phyloP scores from a whole-genome alignment of 345 rosid species.

The Eucalyptus urophylla region DNA sequence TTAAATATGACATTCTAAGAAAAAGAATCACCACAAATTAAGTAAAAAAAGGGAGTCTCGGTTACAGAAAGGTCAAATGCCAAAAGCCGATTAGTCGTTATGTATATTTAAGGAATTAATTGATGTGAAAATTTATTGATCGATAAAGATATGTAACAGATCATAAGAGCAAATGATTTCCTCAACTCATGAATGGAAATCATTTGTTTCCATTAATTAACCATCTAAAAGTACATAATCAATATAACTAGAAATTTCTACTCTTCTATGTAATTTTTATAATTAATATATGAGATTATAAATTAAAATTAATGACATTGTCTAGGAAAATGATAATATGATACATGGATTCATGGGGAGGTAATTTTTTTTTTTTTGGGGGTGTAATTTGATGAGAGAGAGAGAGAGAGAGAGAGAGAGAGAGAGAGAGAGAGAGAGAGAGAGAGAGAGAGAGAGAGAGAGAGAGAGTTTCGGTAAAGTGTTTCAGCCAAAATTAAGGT shows the following conservation, averaged over 20 bases:
- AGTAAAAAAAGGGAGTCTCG: neutral
- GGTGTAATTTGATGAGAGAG: too few relatives aligned
- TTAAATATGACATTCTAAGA: neutral
- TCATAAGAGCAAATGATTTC: neutral
- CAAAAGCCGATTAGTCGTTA: neutral
- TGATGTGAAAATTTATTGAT: neutral
- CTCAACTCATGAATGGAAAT: neutral
- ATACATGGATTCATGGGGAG: too few relatives aligned
- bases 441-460: too few relatives aligned
- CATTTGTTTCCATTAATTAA: neutral
- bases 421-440: too few relatives aligned
- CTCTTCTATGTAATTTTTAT: too few relatives aligned
- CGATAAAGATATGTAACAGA: neutral
- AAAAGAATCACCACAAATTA: neutral
- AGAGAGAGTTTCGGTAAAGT: too few relatives aligned
- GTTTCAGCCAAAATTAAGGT: too few relatives aligned
- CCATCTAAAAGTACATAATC: neutral
- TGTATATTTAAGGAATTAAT: neutral
- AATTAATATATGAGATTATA: too few relatives aligned
- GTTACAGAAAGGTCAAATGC: neutral
- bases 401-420: too few relatives aligned
- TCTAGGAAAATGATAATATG: too few relatives aligned
- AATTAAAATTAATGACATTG: too few relatives aligned
- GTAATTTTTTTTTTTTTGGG: too few relatives aligned
- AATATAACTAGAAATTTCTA: neutral